Conservation (phyloP, 1,284 basidiomycete genomes). For the Malassezia obtusa region DNA sequence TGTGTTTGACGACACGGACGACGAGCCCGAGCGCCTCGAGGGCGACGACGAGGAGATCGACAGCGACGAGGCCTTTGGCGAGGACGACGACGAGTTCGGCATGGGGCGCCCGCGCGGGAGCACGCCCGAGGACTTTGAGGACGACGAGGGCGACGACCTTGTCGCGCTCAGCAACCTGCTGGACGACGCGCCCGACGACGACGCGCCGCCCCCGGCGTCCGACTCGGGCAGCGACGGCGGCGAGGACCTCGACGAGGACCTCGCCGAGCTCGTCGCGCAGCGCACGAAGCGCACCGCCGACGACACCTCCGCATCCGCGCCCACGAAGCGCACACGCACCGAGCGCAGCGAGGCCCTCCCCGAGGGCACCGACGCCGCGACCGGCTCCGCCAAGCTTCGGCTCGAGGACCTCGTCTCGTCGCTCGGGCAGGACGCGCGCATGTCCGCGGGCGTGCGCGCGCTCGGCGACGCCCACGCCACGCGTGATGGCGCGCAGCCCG, state of each 20-base stretch:
- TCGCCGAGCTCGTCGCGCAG: constrained; percentile 2
- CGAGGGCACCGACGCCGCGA: constrained; percentile 54
- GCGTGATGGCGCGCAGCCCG: constrained; percentile 51
- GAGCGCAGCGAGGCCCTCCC: constrained; percentile 66
- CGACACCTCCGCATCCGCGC: neutral
- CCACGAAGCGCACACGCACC: constrained; percentile 54
- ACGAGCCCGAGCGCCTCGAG: constrained; percentile 27
- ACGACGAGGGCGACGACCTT: constrained; percentile 31
- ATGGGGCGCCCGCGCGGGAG: constrained; percentile 3
- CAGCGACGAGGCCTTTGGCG: constrained; percentile 44
- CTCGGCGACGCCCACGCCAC: constrained; percentile 13
- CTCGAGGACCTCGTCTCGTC: constrained; percentile 68
- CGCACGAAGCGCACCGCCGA: constrained; percentile 1
- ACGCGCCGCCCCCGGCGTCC: constrained; percentile 16
- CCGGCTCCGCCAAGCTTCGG: constrained; percentile 18
- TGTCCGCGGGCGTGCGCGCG: constrained; percentile 29
- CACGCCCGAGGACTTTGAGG: constrained; percentile 22
- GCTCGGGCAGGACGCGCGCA: constrained; percentile 49
- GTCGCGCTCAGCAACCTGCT: constrained; percentile 40
- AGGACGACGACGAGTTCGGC: constrained; percentile 38
- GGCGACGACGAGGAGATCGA: constrained; percentile 45
- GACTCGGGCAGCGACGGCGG: constrained; percentile 3
- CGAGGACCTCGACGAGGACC: constrained; percentile 14
- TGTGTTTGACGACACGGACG: constrained; percentile 30
- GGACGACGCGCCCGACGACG: constrained; percentile 27